phyloP scores from a whole-genome alignment of 1,284 basidiomycete species.

The Testicularia cyperi region DNA sequence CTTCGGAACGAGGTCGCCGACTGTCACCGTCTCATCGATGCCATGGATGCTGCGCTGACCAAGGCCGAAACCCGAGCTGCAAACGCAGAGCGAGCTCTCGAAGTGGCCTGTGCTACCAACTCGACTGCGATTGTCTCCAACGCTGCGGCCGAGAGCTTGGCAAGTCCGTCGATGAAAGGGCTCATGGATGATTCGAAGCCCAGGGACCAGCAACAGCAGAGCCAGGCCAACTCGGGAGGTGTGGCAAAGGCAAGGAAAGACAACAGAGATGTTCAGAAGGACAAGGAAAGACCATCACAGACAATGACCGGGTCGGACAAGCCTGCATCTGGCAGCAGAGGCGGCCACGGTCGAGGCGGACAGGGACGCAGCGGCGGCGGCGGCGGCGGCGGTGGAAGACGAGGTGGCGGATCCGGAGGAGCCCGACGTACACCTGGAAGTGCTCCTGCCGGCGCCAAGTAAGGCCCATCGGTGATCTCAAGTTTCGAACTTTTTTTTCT shows the following conservation, averaged over 20 bases:
- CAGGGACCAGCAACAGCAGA: slow-evolving; percentile 4
- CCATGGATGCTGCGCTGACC: slow-evolving; percentile 18
- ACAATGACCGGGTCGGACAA: background rate
- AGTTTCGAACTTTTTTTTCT: too few relatives aligned
- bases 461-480: too few relatives aligned
- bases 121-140: slow-evolving; percentile 28
- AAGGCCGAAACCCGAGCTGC: slow-evolving; percentile 11
- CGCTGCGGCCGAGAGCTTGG: too few relatives aligned
- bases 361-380: background rate
- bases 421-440: too few relatives aligned
- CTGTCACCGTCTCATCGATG: slow-evolving; percentile 19
- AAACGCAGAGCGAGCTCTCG: slow-evolving; percentile 12
- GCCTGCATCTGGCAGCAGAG: background rate
- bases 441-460: too few relatives aligned
- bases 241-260: background rate
- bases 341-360: background rate
- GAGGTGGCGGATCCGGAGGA: too few relatives aligned
- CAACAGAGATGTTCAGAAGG: slow-evolving; percentile 1
- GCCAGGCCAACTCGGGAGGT: background rate
- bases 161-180: too few relatives aligned
- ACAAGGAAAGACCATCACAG: background rate
- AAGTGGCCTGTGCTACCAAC: slow-evolving; percentile 19
- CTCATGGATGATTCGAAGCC: too few relatives aligned
- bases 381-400: background rate
- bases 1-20: slow-evolving; percentile 11